Evolutionary conservation across 257 asterid genomes (phyloP).

Genomic region (Solanum acaule): DNA sequence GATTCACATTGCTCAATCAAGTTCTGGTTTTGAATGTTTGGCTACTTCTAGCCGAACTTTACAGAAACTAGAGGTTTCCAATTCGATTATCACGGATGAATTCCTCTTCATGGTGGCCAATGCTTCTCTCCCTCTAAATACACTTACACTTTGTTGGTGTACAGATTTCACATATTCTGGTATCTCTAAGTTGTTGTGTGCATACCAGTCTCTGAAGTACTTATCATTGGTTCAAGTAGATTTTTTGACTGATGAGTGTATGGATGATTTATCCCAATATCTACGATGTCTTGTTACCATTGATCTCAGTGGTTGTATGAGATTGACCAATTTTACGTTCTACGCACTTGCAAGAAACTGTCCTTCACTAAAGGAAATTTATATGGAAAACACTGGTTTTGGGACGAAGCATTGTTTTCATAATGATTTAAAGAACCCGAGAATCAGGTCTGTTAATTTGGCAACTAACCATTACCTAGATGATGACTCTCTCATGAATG

Average conservation of each 20-base stretch:
- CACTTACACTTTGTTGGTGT: conserved; percentile 1
- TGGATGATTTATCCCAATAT: neutral
- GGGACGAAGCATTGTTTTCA: neutral
- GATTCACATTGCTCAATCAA: neutral
- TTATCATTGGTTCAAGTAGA: neutral
- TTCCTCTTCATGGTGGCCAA: neutral
- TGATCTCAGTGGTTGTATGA: neutral
- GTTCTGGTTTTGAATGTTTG: neutral
- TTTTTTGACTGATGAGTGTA: neutral
- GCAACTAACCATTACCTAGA: neutral
- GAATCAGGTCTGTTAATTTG: neutral
- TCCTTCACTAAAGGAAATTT: neutral
- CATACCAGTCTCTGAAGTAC: neutral
- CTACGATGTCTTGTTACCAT: neutral
- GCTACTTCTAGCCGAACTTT: neutral
- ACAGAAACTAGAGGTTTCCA: neutral
- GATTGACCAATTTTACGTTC: conserved; percentile 1
- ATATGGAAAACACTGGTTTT: neutral
- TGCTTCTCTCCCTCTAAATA: neutral
- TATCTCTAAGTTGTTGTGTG: neutral
- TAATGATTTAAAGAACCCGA: neutral
- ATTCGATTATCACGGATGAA: neutral
- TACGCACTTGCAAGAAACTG: neutral
- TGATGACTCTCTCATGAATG: neutral
- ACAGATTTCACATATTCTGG: neutral